Percentiles rank a stretch among this genome's conserved stretches.
phyloP scores from a whole-genome alignment of 192 early-diverging fungal genomes.

The Umbelopsis ramanniana region DNA sequence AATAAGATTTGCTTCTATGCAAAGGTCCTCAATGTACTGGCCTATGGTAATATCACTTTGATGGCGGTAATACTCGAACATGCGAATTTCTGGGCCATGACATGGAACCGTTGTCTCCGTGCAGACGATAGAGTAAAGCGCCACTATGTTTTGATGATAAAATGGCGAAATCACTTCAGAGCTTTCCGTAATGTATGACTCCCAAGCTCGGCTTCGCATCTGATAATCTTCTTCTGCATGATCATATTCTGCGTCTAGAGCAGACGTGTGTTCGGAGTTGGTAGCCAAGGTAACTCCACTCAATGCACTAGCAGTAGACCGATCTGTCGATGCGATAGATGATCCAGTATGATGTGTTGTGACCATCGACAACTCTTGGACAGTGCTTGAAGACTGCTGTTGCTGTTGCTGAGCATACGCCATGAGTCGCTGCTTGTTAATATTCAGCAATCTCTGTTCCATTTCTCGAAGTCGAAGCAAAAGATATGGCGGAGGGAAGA shows the following conservation, averaged over 20 bases:
- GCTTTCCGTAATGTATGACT: conserved; percentile 58
- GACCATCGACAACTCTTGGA: conserved; percentile 28
- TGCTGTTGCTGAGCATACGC: background rate
- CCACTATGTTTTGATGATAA: conserved; percentile 74
- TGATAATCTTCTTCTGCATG: conserved; percentile 49
- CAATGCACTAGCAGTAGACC: background rate
- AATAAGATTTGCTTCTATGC: conserved; percentile 63
- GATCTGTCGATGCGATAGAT: conserved; percentile 14
- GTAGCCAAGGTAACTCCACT: conserved; percentile 4
- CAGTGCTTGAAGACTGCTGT: background rate
- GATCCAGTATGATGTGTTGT: conserved; percentile 40
- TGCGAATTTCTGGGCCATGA: conserved; percentile 70
- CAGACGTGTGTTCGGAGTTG: background rate
- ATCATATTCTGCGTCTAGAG: conserved; percentile 45
- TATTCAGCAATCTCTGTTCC: conserved; percentile 50
- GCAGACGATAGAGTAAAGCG: conserved; percentile 73
- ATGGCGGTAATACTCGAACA: conserved; percentile 80
- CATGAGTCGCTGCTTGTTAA: conserved; percentile 34
- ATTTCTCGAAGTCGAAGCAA: conserved; percentile 66
- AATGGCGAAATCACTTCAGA: conserved; percentile 69
- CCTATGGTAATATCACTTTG: conserved; percentile 87
- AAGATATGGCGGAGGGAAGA: conserved; percentile 85
- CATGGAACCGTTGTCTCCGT: conserved; percentile 66
- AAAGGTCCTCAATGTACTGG: conserved; percentile 85
- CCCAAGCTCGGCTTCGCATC: conserved; percentile 53